Conservation (phyloP, 2,329 filamentous ascomycete genomes). For the Rhynchosporium graminicola region DNA sequence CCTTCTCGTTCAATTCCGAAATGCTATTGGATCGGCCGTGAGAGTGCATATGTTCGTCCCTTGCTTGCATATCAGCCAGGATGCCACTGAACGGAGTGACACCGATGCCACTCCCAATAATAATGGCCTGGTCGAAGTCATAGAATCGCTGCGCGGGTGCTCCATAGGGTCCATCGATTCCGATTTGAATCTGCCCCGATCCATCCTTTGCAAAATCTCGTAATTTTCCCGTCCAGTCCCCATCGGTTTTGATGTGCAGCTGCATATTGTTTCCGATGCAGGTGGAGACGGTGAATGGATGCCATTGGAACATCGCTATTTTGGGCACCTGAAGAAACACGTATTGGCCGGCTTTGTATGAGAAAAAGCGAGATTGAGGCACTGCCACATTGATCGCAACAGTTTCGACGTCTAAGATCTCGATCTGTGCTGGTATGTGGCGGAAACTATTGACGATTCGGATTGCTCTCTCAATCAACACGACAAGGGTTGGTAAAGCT, state of each 20-base stretch:
- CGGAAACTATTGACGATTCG: slow-evolving; percentile 51
- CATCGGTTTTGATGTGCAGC: slow-evolving; percentile 60
- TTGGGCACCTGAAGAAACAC: slow-evolving; percentile 56
- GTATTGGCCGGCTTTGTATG: slow-evolving; percentile 37
- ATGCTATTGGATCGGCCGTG: slow-evolving; percentile 21
- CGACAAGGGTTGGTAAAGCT: slow-evolving; percentile 53
- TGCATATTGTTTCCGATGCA: slow-evolving; percentile 54
- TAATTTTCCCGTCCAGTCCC: slow-evolving; percentile 55
- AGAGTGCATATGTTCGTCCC: slow-evolving; percentile 41
- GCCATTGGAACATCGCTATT: slow-evolving; percentile 58
- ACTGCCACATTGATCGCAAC: slow-evolving; percentile 52
- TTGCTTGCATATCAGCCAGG: slow-evolving; percentile 54
- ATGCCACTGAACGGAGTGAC: slow-evolving; percentile 60
- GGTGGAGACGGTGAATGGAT: slow-evolving; percentile 59
- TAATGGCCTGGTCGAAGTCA: slow-evolving; percentile 56
- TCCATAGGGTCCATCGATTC: slow-evolving; percentile 58
- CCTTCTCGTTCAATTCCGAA: slow-evolving; percentile 6
- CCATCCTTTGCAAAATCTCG: slow-evolving; percentile 45
- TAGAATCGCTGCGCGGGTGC: slow-evolving; percentile 60
- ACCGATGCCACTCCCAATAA: slow-evolving; percentile 58
- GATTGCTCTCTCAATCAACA: slow-evolving; percentile 51
- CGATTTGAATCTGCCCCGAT: slow-evolving; percentile 47
- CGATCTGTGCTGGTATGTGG: slow-evolving; percentile 49
- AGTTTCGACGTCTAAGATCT: slow-evolving; percentile 54
- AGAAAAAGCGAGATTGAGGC: slow-evolving; percentile 47